phyloP scores from a whole-genome alignment of 2,329 filamentous ascomycete genomes.

The Clonostachys sp. region DNA sequence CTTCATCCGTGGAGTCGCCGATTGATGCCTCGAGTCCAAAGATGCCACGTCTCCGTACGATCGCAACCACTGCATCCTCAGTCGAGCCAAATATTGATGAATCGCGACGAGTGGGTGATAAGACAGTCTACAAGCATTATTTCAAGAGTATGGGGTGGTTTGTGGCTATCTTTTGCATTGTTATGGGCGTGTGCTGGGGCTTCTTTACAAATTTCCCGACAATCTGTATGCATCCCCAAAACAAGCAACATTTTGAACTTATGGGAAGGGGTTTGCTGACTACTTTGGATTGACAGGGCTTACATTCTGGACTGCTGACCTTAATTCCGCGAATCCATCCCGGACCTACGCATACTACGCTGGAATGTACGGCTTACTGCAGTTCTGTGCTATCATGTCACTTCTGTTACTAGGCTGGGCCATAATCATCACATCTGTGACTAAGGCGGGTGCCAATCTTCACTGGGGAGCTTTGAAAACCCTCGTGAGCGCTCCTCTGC shows the following conservation, averaged over 20 bases:
- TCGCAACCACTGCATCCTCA: background rate
- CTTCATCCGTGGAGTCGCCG: no score
- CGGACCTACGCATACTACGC: slow-evolving; percentile 17
- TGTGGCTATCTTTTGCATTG: background rate
- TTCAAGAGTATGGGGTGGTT: background rate
- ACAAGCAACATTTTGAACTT: no score
- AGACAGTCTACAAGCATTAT: background rate
- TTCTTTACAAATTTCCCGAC: slow-evolving; percentile 17
- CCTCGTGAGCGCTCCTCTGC: slow-evolving; percentile 29
- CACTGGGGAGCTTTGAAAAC: slow-evolving; percentile 24
- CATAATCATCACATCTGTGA: slow-evolving; percentile 16
- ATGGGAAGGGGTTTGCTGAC: no score
- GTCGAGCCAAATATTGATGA: background rate
- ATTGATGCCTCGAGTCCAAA: no score
- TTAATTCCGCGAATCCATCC: slow-evolving; percentile 5
- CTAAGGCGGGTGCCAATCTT: slow-evolving; percentile 19
- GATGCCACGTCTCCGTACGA: slow-evolving; percentile 3
- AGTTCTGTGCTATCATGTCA: slow-evolving; percentile 8
- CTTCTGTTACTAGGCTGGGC: slow-evolving; percentile 8
- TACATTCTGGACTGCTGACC: slow-evolving; percentile 30
- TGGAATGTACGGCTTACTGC: slow-evolving; percentile 19
- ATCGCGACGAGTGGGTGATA: background rate
- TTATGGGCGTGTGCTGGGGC: slow-evolving; percentile 7
- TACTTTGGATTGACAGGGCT: slow-evolving; percentile 23
- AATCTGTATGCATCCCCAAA: no score